phyloP scores from a whole-genome alignment of 2,329 filamentous ascomycete species.

The Phoma herbarum region DNA sequence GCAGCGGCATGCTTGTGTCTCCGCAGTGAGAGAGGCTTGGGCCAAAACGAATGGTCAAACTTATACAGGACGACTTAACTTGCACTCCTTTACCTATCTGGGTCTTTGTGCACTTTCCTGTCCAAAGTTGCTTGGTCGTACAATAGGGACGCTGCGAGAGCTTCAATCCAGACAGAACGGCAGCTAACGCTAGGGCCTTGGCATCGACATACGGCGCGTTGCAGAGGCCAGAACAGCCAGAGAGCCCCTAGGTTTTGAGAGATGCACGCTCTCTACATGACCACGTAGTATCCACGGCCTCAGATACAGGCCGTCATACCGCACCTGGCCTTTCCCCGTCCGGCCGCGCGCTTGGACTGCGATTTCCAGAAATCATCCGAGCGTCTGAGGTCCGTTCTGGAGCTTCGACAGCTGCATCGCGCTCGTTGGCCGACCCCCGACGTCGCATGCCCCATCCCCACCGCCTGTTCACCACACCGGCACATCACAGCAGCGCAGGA shows the following conservation, averaged over 20 bases:
- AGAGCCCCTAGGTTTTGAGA: constrained; percentile 6
- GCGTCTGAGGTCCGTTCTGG: constrained; percentile 29
- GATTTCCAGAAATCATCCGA: constrained; percentile 30
- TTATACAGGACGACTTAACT: neutral
- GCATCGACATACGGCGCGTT: neutral
- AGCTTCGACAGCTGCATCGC: constrained; percentile 30
- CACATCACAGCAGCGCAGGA: constrained; percentile 30
- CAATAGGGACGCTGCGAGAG: constrained; percentile 15
- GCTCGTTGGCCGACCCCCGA: constrained; percentile 35
- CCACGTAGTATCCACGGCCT: neutral
- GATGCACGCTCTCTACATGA: constrained; percentile 3
- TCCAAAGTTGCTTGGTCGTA: constrained; percentile 9
- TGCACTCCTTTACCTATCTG: neutral
- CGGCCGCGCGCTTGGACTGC: constrained; percentile 8
- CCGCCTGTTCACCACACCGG: constrained; percentile 36
- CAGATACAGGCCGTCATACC: neutral
- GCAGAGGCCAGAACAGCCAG: constrained; percentile 9
- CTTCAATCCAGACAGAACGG: constrained; percentile 14
- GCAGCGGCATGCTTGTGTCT: neutral
- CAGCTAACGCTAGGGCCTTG: constrained; percentile 9
- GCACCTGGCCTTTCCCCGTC: neutral
- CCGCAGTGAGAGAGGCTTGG: neutral
- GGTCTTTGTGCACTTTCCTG: neutral
- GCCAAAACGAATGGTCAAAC: neutral
- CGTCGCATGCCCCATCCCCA: constrained; percentile 42